Percentiles rank a stretch among this genome's conserved stretches.
phyloP scores from a whole-genome alignment of 2,329 filamentous ascomycete species.

The Cordyceps fumosorosea region DNA sequence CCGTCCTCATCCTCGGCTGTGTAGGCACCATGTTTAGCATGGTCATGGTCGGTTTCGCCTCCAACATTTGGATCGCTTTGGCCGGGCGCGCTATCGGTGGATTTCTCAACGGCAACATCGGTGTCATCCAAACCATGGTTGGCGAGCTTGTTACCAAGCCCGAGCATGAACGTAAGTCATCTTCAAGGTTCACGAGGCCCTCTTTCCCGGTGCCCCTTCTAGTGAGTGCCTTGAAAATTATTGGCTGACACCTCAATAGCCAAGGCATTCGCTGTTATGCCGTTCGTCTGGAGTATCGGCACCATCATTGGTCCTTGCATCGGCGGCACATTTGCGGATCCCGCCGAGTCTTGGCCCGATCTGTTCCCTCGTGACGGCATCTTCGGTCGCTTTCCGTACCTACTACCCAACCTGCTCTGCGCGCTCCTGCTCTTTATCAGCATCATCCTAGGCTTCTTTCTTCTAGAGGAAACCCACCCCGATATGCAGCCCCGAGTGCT shows the following conservation, averaged over 20 bases:
- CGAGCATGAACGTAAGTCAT: slow-evolving; percentile 71
- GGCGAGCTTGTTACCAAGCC: slow-evolving; percentile 78
- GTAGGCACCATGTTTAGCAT: slow-evolving; percentile 77
- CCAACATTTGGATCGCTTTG: slow-evolving; percentile 79
- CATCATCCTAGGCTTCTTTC: slow-evolving; percentile 71
- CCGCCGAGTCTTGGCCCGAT: slow-evolving; percentile 64
- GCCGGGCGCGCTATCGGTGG: slow-evolving; percentile 71
- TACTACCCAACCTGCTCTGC: slow-evolving; percentile 85
- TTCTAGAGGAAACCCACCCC: slow-evolving; percentile 84
- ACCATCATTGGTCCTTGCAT: slow-evolving; percentile 86
- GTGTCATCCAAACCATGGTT: slow-evolving; percentile 88
- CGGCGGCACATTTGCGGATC: slow-evolving; percentile 79
- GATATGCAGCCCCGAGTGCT: slow-evolving; percentile 58
- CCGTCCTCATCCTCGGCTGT: slow-evolving; percentile 75
- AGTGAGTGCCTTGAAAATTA: background rate
- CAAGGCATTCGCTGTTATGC: slow-evolving; percentile 84
- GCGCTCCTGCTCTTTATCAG: slow-evolving; percentile 68
- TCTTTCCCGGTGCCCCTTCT: background rate
- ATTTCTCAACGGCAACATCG: slow-evolving; percentile 84
- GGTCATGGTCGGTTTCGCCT: slow-evolving; percentile 73
- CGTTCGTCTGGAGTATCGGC: slow-evolving; percentile 87
- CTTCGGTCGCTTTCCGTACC: slow-evolving; percentile 76
- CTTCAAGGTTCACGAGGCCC: background rate
- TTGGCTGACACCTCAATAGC: slow-evolving; percentile 40
- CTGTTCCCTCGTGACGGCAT: slow-evolving; percentile 60